Evolutionary conservation across 129 eudicot species (phyloP).

Genomic region (Ambrosia artemisiifolia): DNA sequence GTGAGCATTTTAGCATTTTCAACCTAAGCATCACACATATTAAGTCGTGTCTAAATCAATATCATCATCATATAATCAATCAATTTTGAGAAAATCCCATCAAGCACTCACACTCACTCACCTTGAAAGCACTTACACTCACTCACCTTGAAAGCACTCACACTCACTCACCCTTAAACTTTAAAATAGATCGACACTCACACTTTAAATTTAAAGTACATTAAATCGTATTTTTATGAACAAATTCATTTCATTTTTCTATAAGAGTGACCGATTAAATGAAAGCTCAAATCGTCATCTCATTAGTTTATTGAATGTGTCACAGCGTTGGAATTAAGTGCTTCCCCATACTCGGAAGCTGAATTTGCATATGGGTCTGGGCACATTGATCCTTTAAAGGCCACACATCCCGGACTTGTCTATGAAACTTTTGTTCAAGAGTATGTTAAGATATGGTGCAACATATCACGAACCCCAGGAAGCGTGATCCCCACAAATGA

Average conservation of each 20-base stretch:
- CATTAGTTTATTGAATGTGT: not conserved
- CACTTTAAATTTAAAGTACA: too few relatives aligned
- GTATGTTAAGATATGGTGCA: slow-evolving; percentile 12
- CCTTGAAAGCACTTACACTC: too few relatives aligned
- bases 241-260: not conserved
- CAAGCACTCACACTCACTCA: not conserved
- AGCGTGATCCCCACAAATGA: too few relatives aligned
- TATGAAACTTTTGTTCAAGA: slow-evolving; percentile 5
- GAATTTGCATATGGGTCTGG: slow-evolving; percentile 25
- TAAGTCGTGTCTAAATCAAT: too few relatives aligned
- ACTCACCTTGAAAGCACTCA: too few relatives aligned
- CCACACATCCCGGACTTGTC: slow-evolving; percentile 20
- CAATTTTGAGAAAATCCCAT: too few relatives aligned
- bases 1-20: too few relatives aligned
- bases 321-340: slow-evolving; percentile 17
- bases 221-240: not conserved
- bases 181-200: too few relatives aligned
- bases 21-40: too few relatives aligned
- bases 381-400: slow-evolving; percentile 18
- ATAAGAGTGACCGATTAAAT: not conserved
- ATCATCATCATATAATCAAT: too few relatives aligned
- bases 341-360: not conserved
- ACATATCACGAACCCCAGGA: not conserved
- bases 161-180: too few relatives aligned
- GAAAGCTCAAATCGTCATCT: not conserved